Evolutionary conservation across 306 rosid genomes (phyloP).

Genomic region (Rosa chinensis): DNA sequence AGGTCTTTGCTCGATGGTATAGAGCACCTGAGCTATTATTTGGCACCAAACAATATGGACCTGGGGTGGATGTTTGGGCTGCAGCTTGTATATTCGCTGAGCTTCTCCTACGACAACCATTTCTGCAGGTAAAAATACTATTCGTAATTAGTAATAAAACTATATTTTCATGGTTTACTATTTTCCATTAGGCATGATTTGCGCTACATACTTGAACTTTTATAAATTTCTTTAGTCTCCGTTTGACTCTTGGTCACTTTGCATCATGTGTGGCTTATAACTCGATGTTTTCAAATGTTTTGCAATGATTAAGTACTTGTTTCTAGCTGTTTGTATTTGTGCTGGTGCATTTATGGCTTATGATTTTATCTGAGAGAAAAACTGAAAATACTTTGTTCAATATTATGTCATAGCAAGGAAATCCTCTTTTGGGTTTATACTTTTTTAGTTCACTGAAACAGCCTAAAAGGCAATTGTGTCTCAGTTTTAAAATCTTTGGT

Average conservation of each 20-base stretch:
- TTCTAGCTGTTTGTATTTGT: neutral
- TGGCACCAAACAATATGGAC: constrained; percentile 91
- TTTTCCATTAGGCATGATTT: neutral
- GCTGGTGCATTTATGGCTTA: neutral
- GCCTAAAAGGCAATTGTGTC: neutral
- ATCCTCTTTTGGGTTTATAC: neutral
- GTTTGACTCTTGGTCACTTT: neutral
- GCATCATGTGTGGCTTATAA: neutral
- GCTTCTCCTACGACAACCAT: constrained; percentile 87
- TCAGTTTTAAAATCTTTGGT: neutral
- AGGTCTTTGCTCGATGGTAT: constrained; percentile 99
- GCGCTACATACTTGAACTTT: neutral
- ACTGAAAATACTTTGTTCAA: neutral
- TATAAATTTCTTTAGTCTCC: neutral
- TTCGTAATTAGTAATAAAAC: neutral
- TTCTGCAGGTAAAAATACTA: constrained; percentile 65
- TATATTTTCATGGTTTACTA: neutral
- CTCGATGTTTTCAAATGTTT: neutral
- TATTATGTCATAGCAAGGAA: neutral
- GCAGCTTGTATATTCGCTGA: constrained; percentile 97
- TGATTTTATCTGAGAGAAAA: neutral
- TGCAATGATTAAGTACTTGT: neutral
- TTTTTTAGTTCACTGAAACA: neutral
- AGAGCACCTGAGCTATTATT: constrained; percentile 97
- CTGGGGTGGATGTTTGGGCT: constrained; percentile 99